These are phyloP conservation scores for Lentinula lateritia DNA, from an alignment of 768 basidiomycete genomes.

Conservation along the genomic window DNA sequence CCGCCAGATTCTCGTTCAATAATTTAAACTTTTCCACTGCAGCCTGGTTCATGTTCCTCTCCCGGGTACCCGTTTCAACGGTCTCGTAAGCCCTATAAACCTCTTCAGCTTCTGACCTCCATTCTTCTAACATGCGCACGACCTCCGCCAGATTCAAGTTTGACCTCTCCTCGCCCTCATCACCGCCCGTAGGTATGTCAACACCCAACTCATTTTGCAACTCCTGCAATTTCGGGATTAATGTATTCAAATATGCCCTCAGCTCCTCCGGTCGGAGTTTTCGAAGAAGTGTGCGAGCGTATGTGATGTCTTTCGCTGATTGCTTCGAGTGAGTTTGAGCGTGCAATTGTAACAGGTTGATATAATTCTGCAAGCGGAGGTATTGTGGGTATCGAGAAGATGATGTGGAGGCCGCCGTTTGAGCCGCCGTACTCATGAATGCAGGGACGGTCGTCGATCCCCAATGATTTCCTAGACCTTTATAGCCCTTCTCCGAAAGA, in stretches of 20 bases:
- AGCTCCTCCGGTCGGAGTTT: slow-evolving; percentile 1
- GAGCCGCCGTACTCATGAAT: background rate
- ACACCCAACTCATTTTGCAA: background rate
- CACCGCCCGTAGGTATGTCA: background rate
- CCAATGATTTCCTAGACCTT: slow-evolving; percentile 24
- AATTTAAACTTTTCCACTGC: slow-evolving; percentile 11
- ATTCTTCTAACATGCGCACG: background rate
- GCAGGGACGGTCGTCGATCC: background rate
- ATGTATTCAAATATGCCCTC: background rate
- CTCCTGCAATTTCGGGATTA: background rate
- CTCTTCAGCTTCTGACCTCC: background rate
- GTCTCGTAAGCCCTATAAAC: background rate
- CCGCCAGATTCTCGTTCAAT: slow-evolving; percentile 28
- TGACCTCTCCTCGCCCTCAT: background rate
- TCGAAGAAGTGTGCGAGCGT: background rate
- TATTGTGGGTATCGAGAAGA: background rate
- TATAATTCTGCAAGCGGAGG: background rate
- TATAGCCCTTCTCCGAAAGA: slow-evolving; percentile 38
- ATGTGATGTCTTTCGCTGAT: background rate
- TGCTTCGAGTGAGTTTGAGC: background rate
- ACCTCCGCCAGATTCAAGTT: background rate
- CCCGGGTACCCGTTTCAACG: background rate
- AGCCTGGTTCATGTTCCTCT: background rate
- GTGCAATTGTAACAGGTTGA: background rate
- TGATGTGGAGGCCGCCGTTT: background rate